These are phyloP conservation scores for Penicillium thymicola DNA, from an alignment of 2,329 filamentous ascomycete genomes.

Conservation along the genomic window DNA sequence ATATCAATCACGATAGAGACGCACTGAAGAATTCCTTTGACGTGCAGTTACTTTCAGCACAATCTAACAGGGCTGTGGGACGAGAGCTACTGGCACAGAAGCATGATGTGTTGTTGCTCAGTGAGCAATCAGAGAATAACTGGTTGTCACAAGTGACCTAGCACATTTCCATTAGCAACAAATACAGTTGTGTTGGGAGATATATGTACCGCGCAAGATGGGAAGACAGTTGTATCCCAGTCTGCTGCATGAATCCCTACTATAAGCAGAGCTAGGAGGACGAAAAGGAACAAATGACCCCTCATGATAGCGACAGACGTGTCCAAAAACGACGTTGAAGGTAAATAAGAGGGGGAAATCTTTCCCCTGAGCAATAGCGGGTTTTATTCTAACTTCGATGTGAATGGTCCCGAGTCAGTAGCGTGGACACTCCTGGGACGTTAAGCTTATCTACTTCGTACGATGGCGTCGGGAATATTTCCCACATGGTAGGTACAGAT, in stretches of 20 bases:
- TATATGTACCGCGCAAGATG: constrained; percentile 12
- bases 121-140: constrained; percentile 12
- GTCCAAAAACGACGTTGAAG: not conserved
- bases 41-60: constrained; percentile 11
- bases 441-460: constrained; percentile 8
- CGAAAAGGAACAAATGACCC: not conserved
- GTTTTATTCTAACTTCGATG: constrained; percentile 9
- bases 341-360: not conserved
- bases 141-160: constrained; percentile 7
- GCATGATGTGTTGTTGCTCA: constrained; percentile 8
- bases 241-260: not conserved
- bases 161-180: not conserved
- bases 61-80: constrained; percentile 3
- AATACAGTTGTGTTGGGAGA: no score
- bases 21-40: constrained; percentile 16
- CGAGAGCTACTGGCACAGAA: constrained; percentile 10
- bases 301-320: constrained; percentile 5
- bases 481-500: not conserved
- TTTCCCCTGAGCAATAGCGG: not conserved
- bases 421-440: constrained; percentile 2
- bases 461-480: not conserved
- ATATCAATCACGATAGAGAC: constrained; percentile 1
- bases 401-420: not conserved
- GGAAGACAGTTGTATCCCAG: not conserved
- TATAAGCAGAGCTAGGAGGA: constrained; percentile 6